Evolutionary conservation across 2,329 filamentous ascomycete species (phyloP).

Genomic region (Diaporthe australafricana): DNA sequence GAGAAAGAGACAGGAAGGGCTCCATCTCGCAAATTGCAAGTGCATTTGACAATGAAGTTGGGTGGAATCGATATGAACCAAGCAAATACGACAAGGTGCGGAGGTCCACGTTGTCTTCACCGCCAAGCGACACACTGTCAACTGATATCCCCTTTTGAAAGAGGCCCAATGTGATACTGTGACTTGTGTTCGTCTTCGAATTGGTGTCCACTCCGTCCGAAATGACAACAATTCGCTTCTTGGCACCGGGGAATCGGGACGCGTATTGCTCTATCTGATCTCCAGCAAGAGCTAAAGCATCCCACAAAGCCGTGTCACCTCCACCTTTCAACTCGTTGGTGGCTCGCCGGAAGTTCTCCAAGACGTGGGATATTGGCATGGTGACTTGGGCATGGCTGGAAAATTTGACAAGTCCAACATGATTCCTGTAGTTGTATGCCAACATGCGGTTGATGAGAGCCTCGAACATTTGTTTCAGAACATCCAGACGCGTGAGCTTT

Average conservation of each 20-base stretch:
- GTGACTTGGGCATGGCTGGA: constrained; percentile 3
- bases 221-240: constrained; percentile 22
- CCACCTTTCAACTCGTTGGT: background rate
- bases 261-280: constrained; percentile 28
- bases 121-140: constrained; percentile 12
- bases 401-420: constrained; percentile 24
- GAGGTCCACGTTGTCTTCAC: constrained; percentile 9
- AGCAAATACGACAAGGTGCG: constrained; percentile 18
- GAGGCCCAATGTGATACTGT: background rate
- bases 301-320: constrained; percentile 29
- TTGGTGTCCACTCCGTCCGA: constrained; percentile 24
- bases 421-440: constrained; percentile 26
- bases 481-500: constrained; percentile 3
- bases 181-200: background rate
- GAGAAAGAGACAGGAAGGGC: constrained; percentile 23
- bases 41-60: constrained; percentile 4
- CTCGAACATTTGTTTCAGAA: constrained; percentile 29
- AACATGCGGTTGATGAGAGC: constrained; percentile 27
- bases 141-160: background rate
- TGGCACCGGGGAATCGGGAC: background rate
- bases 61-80: constrained; percentile 19
- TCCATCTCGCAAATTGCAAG: constrained; percentile 30
- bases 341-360: constrained; percentile 28
- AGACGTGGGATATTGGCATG: constrained; percentile 21
- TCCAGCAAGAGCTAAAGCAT: constrained; percentile 17